A percentile compares a stretch with the other conserved stretches of the same genome.
These are phyloP conservation scores for Pseudopyrenochaeta lycopersici DNA, from an alignment of 2,329 filamentous ascomycete species.

Conservation along the genomic window DNA sequence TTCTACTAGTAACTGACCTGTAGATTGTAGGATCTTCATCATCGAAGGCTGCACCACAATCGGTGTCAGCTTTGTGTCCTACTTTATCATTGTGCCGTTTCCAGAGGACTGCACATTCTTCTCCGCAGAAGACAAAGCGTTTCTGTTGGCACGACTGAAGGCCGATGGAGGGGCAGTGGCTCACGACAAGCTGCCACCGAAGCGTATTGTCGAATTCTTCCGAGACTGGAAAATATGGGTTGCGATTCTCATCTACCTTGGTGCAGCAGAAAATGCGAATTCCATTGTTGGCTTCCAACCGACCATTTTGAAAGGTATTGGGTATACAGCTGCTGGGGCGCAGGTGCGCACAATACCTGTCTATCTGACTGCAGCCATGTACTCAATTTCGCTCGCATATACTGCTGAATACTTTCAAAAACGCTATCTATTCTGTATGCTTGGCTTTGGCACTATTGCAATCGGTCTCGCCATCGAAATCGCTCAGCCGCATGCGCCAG, in stretches of 20 bases:
- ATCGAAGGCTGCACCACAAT: constrained; percentile 65
- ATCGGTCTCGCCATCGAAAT: constrained; percentile 60
- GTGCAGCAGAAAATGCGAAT: constrained; percentile 31
- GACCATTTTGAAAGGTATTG: constrained; percentile 47
- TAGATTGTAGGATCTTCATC: constrained; percentile 60
- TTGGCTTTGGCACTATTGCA: constrained; percentile 46
- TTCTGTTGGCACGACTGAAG: constrained; percentile 60
- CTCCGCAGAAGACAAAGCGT: constrained; percentile 57
- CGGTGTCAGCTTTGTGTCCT: constrained; percentile 55
- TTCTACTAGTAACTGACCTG: neutral
- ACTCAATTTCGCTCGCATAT: constrained; percentile 28
- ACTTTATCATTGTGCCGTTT: constrained; percentile 59
- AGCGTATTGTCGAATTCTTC: constrained; percentile 50
- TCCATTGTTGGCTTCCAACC: constrained; percentile 45
- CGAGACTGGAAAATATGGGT: constrained; percentile 64
- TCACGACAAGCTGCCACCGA: constrained; percentile 56
- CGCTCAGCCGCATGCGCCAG: constrained; percentile 39
- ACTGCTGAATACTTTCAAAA: constrained; percentile 23
- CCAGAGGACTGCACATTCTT: constrained; percentile 59
- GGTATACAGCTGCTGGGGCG: constrained; percentile 44
- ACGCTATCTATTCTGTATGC: constrained; percentile 28
- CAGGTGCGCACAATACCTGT: constrained; percentile 49
- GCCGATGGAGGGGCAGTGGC: constrained; percentile 54
- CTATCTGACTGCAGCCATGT: constrained; percentile 19
- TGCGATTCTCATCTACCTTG: neutral